phyloP scores from a whole-genome alignment of 805 yeast species.

The Metschnikowia kofuensis region DNA sequence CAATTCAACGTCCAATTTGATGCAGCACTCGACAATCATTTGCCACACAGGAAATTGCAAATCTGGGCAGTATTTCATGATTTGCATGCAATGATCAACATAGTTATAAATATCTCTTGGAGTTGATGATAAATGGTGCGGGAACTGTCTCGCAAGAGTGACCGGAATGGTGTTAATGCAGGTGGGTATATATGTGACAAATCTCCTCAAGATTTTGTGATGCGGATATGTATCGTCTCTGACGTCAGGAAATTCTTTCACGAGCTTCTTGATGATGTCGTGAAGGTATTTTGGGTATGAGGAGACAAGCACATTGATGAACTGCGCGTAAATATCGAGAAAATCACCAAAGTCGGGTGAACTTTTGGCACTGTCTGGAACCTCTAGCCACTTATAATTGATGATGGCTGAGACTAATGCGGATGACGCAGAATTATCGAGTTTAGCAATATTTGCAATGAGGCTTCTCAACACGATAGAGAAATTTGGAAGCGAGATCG shows the following conservation, averaged over 20 bases:
- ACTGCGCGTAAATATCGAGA: conserved; percentile 59
- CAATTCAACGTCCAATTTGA: conserved; percentile 86
- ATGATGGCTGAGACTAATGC: conserved; percentile 61
- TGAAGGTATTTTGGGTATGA: conserved; percentile 88
- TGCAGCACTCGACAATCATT: conserved; percentile 70
- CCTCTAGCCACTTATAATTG: conserved; percentile 59
- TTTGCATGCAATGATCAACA: conserved; percentile 56
- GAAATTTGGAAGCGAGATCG: conserved; percentile 53
- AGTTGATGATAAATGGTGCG: conserved; percentile 67
- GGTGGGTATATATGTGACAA: conserved; percentile 78
- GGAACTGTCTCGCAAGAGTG: conserved; percentile 60
- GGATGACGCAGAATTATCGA: conserved; percentile 56
- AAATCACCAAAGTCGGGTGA: conserved; percentile 27
- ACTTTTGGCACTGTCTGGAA: conserved; percentile 24
- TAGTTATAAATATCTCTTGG: conserved; percentile 57
- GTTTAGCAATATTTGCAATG: conserved; percentile 61
- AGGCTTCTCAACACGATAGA: conserved; percentile 54
- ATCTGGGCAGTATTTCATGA: conserved; percentile 72
- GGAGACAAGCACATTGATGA: conserved; percentile 74
- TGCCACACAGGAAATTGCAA: conserved; percentile 76
- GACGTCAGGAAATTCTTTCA: conserved; percentile 51
- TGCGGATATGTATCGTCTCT: conserved; percentile 25
- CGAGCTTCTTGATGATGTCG: conserved; percentile 71
- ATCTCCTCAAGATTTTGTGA: conserved; percentile 63
- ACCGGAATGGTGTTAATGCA: conserved; percentile 63